Base-by-base conservation (phyloP, 306 rosid species). In the Quercus berberidifolia region DNA sequence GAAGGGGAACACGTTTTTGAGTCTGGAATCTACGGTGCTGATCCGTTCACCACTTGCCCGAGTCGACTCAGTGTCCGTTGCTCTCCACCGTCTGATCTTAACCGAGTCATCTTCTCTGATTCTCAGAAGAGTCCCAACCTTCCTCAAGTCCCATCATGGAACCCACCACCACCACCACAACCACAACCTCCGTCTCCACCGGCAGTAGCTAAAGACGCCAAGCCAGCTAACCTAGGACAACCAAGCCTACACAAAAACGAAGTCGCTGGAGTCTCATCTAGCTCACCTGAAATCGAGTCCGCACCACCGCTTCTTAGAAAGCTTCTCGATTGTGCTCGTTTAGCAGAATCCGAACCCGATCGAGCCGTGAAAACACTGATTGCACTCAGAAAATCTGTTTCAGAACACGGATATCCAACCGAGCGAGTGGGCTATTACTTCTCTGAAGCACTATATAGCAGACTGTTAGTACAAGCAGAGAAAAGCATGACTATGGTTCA, bases 401-500 rank as follows among this genome's bases (percentile, higher is more conserved):
- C 94, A 7, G 97, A 90, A 52, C 89, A 84, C 11, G 99, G 99
- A 54, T 92, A 86, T 87, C 98, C 98, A 14, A 86, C 75, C 6
- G 93, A 95, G 62, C 74, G 97, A 56, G 91, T 93, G 0, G 83
- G 88, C 3, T 93, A 75, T 71, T 85, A 90, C 89, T 95, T 95
- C 84, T 52, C 80, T 0, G 86, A 93, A 76, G 99, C 97, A 15
- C 80, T 95, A 4, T 49, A 79, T 9, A 78, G 69, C 70, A 90
- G 88, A 76, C 54, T 91, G 1, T 60, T 84, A 3, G 62, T 62
- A 5, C 78, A 56, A 8, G 26, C 76, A 19, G 79, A 82, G 51
- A 82, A 69, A 54, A 79, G n/a, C 76, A 51, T 33, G 30, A 28
- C 31, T 28, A 3, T 28, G 31, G 31, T 28, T 28, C 31, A 28